A percentile compares a stretch with the other conserved stretches of the same genome.
phyloP scores from a whole-genome alignment of 495 filamentous ascomycete genomes.

The Talaromyces stipitatus region DNA sequence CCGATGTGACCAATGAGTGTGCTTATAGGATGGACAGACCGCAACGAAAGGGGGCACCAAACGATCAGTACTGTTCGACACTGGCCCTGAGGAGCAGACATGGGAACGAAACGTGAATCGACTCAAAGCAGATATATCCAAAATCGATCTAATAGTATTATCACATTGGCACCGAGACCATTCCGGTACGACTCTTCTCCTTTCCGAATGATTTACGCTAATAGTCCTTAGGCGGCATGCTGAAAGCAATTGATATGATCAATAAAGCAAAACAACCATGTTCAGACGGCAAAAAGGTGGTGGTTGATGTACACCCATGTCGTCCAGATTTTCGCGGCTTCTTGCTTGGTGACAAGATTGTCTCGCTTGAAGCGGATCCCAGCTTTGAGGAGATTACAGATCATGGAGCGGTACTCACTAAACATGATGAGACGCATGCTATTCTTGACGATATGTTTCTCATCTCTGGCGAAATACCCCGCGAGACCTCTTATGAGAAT shows the following conservation, averaged over 20 bases:
- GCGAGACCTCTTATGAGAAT: conserved; percentile 45
- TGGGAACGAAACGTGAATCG: conserved; percentile 49
- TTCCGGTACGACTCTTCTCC: conserved; percentile 29
- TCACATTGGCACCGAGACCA: conserved; percentile 65
- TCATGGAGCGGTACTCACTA: conserved; percentile 40
- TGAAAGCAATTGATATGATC: conserved; percentile 38
- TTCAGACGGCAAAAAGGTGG: conserved; percentile 17
- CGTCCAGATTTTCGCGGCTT: conserved; percentile 50
- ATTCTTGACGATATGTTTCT: conserved; percentile 50
- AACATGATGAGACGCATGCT: conserved; percentile 37
- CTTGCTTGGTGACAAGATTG: conserved; percentile 28
- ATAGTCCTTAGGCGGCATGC: conserved; percentile 37
- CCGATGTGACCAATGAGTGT: background rate
- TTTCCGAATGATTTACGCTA: background rate
- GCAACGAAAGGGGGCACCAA: conserved; percentile 42
- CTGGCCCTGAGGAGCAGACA: conserved; percentile 48
- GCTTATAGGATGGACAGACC: conserved; percentile 26
- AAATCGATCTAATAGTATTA: conserved; percentile 69
- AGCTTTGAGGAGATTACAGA: conserved; percentile 43
- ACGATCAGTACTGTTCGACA: conserved; percentile 53
- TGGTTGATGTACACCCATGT: conserved; percentile 48
- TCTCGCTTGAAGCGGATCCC: conserved; percentile 52
- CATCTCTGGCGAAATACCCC: conserved; percentile 51
- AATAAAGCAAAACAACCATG: conserved; percentile 33
- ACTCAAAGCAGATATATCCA: conserved; percentile 44